Evolutionary conservation across 2,329 filamentous ascomycete species (phyloP), one percentile per base, ranked within the genome.

Genomic region (Ascocoryne sarcoides): DNA sequence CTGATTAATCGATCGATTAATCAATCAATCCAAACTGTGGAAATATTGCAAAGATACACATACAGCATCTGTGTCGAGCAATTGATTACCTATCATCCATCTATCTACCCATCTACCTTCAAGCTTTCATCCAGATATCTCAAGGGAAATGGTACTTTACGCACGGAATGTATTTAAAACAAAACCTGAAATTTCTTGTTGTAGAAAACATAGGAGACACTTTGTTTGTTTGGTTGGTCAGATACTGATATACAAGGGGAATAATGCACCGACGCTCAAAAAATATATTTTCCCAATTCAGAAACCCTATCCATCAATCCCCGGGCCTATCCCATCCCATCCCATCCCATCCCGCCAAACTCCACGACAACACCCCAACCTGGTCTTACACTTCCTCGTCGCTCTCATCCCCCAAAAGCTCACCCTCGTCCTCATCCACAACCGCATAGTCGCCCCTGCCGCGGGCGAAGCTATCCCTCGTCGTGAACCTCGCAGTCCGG

Each of bases 341-440:
- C 34, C 34, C 17, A 12, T n/a, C n/a, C 21, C 20, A 36, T 14
- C 12, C 7, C 17, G 28, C 36, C 37, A 26, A 26, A 26, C 23
- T 26, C 23, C 23, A 7, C 23, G 7, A 7, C 23, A 14, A 14
- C 15, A 38, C 15, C 31, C 36, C 23, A 26, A 7, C 7, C 12
- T 26, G 23, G 23, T 20, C 32, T 39, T 19, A 79, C 36, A 82
- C 84, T 46, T 95, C 90, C 57, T 95, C 88, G 50, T 95, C 90
- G 51, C 87, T 88, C 44, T 94, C 89, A 52, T 95, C 90, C 1
- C 92, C 92, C 26, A 98, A 66, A 51, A 98, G 67, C 67, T 96
- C 90, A 36, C 90, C 90, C 61, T 96, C 92, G 59, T 96, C 92
- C 37, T 92, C 84, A 55, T 94, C 88, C 37, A 95, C 87, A 55